A percentile compares a stretch with the other conserved stretches of the same genome.
Conservation (phyloP, 2,329 filamentous ascomycete species). For the Cladosporium phlei region DNA sequence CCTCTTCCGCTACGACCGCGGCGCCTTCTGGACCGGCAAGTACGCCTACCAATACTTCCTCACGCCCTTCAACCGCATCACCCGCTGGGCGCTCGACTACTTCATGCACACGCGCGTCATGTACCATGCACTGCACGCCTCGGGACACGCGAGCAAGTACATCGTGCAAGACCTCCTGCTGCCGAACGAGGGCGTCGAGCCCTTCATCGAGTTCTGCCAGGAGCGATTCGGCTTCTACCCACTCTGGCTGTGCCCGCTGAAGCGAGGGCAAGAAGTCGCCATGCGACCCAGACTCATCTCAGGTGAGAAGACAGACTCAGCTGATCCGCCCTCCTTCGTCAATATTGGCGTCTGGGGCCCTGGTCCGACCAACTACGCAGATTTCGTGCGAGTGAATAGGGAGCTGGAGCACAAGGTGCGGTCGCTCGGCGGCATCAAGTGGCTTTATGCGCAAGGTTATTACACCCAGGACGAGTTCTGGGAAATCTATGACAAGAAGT, state of each 20-base stretch:
- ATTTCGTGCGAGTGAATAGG: constrained; percentile 54
- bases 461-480: constrained; percentile 66
- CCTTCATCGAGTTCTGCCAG: constrained; percentile 52
- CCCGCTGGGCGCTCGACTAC: constrained; percentile 55
- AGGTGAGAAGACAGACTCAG: constrained; percentile 8
- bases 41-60: constrained; percentile 59
- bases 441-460: constrained; percentile 65
- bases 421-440: constrained; percentile 61
- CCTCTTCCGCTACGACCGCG: constrained; percentile 66
- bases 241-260: constrained; percentile 55
- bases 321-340: constrained; percentile 20
- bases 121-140: constrained; percentile 59
- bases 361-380: constrained; percentile 37
- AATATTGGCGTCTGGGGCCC: constrained; percentile 74
- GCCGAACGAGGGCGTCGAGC: constrained; percentile 47
- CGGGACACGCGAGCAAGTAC: constrained; percentile 51
- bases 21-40: constrained; percentile 61
- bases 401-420: constrained; percentile 56
- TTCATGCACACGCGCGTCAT: constrained; percentile 59
- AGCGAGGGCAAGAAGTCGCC: constrained; percentile 20
- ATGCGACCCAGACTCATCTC: constrained; percentile 16
- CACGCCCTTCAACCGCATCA: constrained; percentile 56
- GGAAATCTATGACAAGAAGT: constrained; percentile 55
- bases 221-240: constrained; percentile 49
- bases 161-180: constrained; percentile 61